These are phyloP conservation scores for Tuber magnatum DNA, from an alignment of 495 filamentous ascomycete species.

Conservation along the genomic window DNA sequence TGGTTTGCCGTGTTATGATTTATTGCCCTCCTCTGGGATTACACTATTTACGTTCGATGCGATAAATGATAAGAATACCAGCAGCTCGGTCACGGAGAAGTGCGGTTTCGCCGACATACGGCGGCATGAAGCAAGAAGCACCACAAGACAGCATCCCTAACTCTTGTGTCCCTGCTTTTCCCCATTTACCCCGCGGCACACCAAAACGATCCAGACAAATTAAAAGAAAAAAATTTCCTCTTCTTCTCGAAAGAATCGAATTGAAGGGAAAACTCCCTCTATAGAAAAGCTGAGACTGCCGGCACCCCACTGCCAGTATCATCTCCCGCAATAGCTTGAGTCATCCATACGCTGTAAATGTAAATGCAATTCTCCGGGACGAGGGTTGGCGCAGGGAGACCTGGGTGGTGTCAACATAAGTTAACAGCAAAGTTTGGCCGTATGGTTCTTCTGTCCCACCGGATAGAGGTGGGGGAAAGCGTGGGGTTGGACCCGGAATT, in stretches of 20 bases:
- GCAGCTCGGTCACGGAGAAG: neutral
- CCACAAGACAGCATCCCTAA: neutral
- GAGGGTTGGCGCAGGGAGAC: neutral
- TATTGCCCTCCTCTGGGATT: neutral
- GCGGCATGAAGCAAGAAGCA: neutral
- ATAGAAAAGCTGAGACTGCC: neutral
- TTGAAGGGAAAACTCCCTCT: neutral
- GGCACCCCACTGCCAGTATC: neutral
- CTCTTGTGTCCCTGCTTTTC: neutral
- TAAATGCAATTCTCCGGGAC: neutral
- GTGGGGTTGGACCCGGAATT: neutral
- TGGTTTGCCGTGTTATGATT: neutral
- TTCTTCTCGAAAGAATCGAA: neutral
- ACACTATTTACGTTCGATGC: neutral
- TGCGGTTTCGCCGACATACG: neutral
- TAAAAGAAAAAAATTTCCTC: too few species aligned
- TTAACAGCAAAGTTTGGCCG: neutral
- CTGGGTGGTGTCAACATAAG: neutral
- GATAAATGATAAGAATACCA: neutral
- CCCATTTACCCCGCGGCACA: neutral
- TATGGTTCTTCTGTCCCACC: neutral
- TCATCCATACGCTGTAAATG: neutral
- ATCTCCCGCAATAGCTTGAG: neutral
- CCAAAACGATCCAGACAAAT: neutral
- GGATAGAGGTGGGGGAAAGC: neutral